Conservation (phyloP, 176 grass and related monocot genomes). For the Hordeum marinum region DNA sequence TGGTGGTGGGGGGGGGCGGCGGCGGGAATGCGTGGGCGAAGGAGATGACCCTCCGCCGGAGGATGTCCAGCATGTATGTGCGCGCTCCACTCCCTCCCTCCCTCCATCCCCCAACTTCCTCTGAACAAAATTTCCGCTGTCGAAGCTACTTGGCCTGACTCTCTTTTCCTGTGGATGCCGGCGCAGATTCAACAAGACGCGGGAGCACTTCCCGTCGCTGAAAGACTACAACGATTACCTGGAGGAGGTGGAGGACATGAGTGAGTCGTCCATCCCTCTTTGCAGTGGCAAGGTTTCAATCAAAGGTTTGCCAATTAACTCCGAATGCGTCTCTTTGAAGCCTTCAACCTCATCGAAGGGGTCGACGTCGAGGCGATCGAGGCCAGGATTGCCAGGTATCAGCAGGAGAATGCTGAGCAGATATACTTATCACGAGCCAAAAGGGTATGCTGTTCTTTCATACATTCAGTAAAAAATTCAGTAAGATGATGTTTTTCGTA, state of each 20-base stretch:
- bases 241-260: conserved; percentile 96
- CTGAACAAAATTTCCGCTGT: not conserved
- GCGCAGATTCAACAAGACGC: conserved; percentile 82
- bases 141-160: not conserved
- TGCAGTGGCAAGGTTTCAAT: not conserved
- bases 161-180: not conserved
- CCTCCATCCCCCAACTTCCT: not conserved
- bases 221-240: conserved; percentile 96
- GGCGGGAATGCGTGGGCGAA: conserved; percentile 38
- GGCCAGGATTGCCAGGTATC: conserved; percentile 68
- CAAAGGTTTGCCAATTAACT: no score
- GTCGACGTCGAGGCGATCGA: conserved; percentile 71
- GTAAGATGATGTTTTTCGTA: not conserved
- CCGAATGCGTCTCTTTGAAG: conserved; percentile 26
- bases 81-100: not conserved
- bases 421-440: conserved; percentile 69
- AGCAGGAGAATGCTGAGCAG: conserved; percentile 78
- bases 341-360: conserved; percentile 74
- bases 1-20: conserved; percentile 31
- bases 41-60: conserved; percentile 60
- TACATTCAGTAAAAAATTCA: not conserved
- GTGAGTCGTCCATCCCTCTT: conserved; percentile 37
- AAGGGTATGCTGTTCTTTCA: conserved; percentile 46
- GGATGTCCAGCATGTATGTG: conserved; percentile 60
- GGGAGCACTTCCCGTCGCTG: conserved; percentile 69